Evolutionary conservation across 768 basidiomycete species (phyloP).

Genomic region (Chalciporus sphaerocephalus): DNA sequence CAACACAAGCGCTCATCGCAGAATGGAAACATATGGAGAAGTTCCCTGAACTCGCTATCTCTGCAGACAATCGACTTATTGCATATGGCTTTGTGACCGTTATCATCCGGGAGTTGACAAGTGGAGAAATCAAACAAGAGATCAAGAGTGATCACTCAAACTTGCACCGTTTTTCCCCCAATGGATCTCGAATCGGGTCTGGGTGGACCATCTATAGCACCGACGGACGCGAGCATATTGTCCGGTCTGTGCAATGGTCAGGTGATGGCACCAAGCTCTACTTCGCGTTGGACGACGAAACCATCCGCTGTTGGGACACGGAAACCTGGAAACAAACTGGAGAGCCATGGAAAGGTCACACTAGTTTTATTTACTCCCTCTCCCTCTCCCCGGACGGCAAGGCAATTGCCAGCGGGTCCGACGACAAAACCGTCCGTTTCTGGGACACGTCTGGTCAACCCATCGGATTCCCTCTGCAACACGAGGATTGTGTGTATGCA

Average conservation of each 20-base stretch:
- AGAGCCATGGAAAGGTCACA: conserved; percentile 6
- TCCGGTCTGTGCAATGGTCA: conserved; percentile 1
- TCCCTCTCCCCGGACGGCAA: conserved; percentile 3
- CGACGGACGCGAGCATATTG: not conserved
- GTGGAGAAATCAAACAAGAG: not conserved
- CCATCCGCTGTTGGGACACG: conserved; percentile 1
- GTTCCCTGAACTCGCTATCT: not conserved
- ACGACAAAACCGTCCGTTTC: conserved; percentile 1
- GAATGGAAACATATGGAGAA: not conserved
- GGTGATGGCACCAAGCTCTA: not conserved
- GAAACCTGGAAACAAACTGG: conserved; percentile 1
- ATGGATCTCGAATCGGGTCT: conserved; percentile 4
- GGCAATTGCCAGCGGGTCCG: conserved; percentile 1
- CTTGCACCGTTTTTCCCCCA: conserved; percentile 2
- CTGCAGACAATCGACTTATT: not conserved
- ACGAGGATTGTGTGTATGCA: not conserved
- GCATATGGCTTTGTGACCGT: not conserved
- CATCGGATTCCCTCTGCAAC: not conserved
- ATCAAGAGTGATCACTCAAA: not conserved
- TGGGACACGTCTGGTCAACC: conserved; percentile 1
- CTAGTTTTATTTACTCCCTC: not conserved
- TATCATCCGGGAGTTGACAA: not conserved
- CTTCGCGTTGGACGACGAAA: not conserved
- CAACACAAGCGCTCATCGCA: not conserved
- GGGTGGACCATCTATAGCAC: not conserved